phyloP scores from a whole-genome alignment of 2,329 filamentous ascomycete species.

The Cryoendolithus antarcticus region DNA sequence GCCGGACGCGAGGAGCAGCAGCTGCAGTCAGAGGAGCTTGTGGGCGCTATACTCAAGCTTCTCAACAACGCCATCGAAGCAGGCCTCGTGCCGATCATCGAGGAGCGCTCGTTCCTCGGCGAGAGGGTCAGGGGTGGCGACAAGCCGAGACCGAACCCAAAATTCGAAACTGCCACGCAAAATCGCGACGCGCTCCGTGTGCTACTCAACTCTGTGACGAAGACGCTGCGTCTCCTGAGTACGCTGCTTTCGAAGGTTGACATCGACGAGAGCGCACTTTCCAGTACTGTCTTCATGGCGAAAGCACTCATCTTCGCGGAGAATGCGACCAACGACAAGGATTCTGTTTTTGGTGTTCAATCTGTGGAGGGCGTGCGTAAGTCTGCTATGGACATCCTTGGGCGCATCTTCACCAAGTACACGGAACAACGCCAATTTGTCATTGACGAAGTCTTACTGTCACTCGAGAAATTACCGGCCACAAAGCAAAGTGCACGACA shows the following conservation, averaged over 20 bases:
- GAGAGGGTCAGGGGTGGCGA: conserved; percentile 18
- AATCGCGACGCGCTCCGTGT: conserved; percentile 12
- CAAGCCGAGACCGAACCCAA: conserved; percentile 35
- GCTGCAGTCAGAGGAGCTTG: conserved; percentile 76
- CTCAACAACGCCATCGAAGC: conserved; percentile 68
- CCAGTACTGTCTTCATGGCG: conserved; percentile 69
- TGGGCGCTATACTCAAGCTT: conserved; percentile 64
- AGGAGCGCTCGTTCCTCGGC: conserved; percentile 43
- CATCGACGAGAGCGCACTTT: conserved; percentile 73
- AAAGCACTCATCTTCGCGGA: conserved; percentile 85
- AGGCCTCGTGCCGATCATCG: conserved; percentile 72
- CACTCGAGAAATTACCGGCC: conserved; percentile 85
- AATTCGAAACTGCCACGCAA: conserved; percentile 57
- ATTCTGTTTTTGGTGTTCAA: conserved; percentile 74
- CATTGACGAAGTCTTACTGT: conserved; percentile 79
- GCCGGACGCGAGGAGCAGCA: conserved; percentile 77
- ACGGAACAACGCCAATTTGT: conserved; percentile 71
- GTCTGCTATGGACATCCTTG: conserved; percentile 89
- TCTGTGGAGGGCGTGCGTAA: conserved; percentile 82
- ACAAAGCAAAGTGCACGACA: conserved; percentile 84
- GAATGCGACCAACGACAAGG: conserved; percentile 77
- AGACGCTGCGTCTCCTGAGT: conserved; percentile 63
- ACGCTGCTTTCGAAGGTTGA: conserved; percentile 71
- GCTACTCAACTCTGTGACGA: conserved; percentile 45
- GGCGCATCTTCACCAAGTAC: conserved; percentile 80